Base-by-base conservation (phyloP, 352 stramenopile genomes). In the Thraustotheca clavata region DNA sequence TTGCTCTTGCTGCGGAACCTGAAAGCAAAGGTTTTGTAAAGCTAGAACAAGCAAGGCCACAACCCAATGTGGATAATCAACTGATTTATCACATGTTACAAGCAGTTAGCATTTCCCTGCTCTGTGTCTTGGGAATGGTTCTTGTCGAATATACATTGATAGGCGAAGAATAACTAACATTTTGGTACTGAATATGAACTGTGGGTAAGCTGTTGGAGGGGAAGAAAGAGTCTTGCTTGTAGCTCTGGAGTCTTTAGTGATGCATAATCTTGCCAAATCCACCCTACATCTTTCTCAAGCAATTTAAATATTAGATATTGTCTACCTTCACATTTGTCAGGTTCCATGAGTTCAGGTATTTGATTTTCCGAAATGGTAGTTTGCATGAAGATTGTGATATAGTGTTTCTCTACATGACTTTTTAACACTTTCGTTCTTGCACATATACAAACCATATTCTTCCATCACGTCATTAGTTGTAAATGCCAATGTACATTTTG, bases 371-470 rank as follows among this genome's bases (percentile, higher is more conserved):
- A 63, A 35, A 93, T 76, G 2, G 57, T 57, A 2, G 82, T 80
- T 48, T 90, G 79, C 77, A 90, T 88, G 50, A 91, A 80, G 65
- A 93, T 87, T 40, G 84, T 93, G 55, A 91, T 89, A 72, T 91
- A 93, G 69, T 93, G 83, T 60, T 90, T 91, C 48, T 59, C 59
- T 70, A 49, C 26, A 18, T n/a, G 18, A 65, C 18, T 52, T 48
- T 60, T n/a, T 27, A 5, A 57, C 20, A 8, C n/a, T 7, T 1
- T 22, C 24, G 2, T 12, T n/a, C 22, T 22, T 46, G 6, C 7
- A 12, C 18, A 26, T 6, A 16, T 12, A 26, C 20, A 60, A 59
- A 63, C 67, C 75, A 62, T 91, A 79, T 57, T 88, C 73, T 62
- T 87, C 71, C 81, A 91, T 93, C 6, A 74, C 75, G 67, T 93